Evolutionary conservation across 2,329 filamentous ascomycete genomes (phyloP).

Genomic region (Mycosphaerella sp.): DNA sequence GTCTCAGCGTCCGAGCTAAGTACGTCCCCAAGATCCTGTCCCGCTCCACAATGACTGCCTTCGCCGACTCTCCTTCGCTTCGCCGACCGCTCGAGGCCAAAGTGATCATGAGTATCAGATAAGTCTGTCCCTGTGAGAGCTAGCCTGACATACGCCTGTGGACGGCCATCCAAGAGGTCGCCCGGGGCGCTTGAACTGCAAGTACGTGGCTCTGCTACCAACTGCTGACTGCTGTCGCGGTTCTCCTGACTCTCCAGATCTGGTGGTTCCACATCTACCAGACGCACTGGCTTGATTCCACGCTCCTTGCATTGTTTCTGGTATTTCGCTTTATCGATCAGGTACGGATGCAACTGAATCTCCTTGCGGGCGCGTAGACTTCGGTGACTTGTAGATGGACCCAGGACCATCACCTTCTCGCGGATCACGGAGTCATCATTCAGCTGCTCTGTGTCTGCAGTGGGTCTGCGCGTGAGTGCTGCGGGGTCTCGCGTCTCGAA

Average conservation of each 20-base stretch:
- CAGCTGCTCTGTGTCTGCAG: not conserved
- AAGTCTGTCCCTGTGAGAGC: not conserved
- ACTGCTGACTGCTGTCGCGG: conserved; percentile 10
- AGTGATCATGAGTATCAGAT: not conserved
- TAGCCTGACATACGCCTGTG: conserved; percentile 3
- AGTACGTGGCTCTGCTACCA: not conserved
- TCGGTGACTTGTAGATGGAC: conserved; percentile 19
- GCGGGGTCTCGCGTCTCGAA: not conserved
- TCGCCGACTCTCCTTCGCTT: conserved; percentile 4
- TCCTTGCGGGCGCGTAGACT: conserved; percentile 42
- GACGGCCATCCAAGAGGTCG: not conserved
- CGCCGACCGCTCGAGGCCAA: not conserved
- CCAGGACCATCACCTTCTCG: not conserved
- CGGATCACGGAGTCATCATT: conserved; percentile 1
- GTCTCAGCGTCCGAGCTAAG: not conserved
- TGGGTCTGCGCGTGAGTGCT: no score
- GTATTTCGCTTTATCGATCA: conserved; percentile 41
- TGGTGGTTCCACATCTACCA: conserved; percentile 22
- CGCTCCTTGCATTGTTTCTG: conserved; percentile 38
- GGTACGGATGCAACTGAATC: conserved; percentile 46
- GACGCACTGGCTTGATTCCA: conserved; percentile 40
- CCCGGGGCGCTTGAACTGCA: not conserved
- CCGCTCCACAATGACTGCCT: not conserved
- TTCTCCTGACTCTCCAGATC: conserved; percentile 17
- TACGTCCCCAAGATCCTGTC: conserved; percentile 2